Evolutionary conservation across 306 rosid species (phyloP), one percentile per base, ranked within the genome.

Genomic region (Gillenia trifoliata): DNA sequence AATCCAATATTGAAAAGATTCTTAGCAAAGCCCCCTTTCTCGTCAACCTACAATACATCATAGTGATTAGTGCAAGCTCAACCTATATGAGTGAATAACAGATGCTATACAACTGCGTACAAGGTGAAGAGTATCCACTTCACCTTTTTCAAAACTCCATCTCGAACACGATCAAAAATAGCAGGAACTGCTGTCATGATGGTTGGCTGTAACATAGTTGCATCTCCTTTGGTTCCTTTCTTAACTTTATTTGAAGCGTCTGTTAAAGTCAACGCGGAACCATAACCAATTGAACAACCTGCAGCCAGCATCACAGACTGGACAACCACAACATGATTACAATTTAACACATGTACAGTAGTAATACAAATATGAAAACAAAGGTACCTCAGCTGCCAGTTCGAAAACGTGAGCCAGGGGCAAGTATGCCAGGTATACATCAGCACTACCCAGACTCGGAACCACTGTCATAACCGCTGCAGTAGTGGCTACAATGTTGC

Each of bases 151-250:
- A 85, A 36, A 71, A 93, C 92, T 72, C 96, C 98, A 76, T 91
- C 98, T 70, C 96, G 88, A 77, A 93, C 64, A 29, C 94, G 96
- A 79, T 93, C 96, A 40, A 93, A 50, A 80, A 93, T 93, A 80
- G 98, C 98, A 38, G 98, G 98, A 64, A 91, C 97, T 17, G 97
- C 82, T 29, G 96, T 81, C 91, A 93, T 59, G 73, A 91, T 74
- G 36, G 97, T 93, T 33, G 98, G 97, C 84, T 85, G 85, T 75
- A 93, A 83, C 40, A 40, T 83, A 60, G 91, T 80, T 61, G 81
- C 94, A 76, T 93, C 98, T 65, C 97, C 98, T 80, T 87, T 93
- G 64, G 97, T 93, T 85, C 97, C 97, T 86, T 91, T 85, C 89
- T 85, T 89, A 76, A 93, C 70, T 86, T 89, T 93, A 78, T 36